Evolutionary conservation across 148 eudicot species (phyloP).

Genomic region (Rhododendron williamsianum): DNA sequence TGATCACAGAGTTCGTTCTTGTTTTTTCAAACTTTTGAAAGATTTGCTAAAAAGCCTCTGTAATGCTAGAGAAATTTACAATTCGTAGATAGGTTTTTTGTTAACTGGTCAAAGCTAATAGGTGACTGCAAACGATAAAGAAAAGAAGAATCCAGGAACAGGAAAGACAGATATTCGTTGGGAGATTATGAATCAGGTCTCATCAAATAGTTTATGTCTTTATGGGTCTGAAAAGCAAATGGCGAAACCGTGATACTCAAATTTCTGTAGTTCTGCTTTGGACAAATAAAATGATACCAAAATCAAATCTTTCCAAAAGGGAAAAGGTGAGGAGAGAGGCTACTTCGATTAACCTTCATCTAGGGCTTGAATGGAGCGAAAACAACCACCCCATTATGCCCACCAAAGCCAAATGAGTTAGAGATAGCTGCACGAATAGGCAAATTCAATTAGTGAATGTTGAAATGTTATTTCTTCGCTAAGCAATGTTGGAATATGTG

Average conservation of each 20-base stretch:
- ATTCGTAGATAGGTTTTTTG: too few relatives aligned
- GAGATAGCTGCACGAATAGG: slow-evolving; percentile 40
- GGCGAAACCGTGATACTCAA: neutral
- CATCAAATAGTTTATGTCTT: neutral
- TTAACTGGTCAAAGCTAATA: too few relatives aligned
- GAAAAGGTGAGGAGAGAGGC: neutral
- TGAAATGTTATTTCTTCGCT: neutral
- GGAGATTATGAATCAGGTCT: slow-evolving; percentile 3
- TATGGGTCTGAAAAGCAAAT: neutral
- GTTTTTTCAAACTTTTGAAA: neutral
- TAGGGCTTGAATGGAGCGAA: slow-evolving; percentile 47
- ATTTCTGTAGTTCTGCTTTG: neutral
- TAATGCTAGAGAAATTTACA: too few relatives aligned
- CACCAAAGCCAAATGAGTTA: slow-evolving; percentile 61
- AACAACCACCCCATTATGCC: slow-evolving; percentile 52
- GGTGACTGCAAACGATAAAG: neutral
- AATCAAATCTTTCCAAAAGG: neutral
- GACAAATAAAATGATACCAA: neutral
- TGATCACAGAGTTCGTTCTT: neutral
- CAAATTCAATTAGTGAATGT: neutral
- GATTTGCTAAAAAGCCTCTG: neutral
- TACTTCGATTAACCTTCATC: neutral
- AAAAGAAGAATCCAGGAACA: neutral
- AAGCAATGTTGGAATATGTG: neutral
- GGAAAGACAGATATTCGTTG: slow-evolving; percentile 8